phyloP scores from a whole-genome alignment of 2,329 filamentous ascomycete species.

The Sporothrix pallida region DNA sequence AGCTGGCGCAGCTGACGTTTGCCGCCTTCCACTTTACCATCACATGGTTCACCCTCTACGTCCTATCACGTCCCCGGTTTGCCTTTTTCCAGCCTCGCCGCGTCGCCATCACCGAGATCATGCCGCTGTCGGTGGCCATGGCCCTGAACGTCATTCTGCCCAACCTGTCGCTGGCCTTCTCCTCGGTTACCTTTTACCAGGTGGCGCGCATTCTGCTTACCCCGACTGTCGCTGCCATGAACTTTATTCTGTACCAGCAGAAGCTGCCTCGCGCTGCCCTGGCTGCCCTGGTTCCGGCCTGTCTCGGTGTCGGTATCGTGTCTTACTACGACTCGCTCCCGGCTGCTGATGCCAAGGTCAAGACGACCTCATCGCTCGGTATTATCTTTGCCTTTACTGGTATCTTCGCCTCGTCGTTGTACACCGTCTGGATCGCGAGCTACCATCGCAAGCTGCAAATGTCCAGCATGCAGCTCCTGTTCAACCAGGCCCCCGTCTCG shows the following conservation, averaged over 20 bases:
- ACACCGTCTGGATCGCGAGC: conserved; percentile 71
- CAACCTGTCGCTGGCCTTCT: conserved; percentile 71
- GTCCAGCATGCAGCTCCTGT: conserved; percentile 71
- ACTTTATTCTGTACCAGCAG: conserved; percentile 64
- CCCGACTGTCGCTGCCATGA: conserved; percentile 68
- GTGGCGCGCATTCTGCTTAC: conserved; percentile 71
- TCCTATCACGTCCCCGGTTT: conserved; percentile 63
- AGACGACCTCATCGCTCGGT: conserved; percentile 63
- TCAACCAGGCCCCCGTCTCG: conserved; percentile 70
- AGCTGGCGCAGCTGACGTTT: conserved; percentile 68
- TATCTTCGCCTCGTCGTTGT: conserved; percentile 69
- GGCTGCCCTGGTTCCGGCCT: conserved; percentile 64
- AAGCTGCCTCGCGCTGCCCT: conserved; percentile 61
- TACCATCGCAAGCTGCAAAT: conserved; percentile 70
- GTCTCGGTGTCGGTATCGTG: conserved; percentile 67
- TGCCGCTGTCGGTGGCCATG: conserved; percentile 71
- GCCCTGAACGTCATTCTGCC: conserved; percentile 71
- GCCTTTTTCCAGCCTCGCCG: conserved; percentile 64
- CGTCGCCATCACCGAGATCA: conserved; percentile 60
- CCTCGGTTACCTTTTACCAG: conserved; percentile 73
- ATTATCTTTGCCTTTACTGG: conserved; percentile 68
- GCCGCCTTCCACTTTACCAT: conserved; percentile 72
- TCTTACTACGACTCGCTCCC: conserved; percentile 71
- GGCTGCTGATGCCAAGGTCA: conserved; percentile 53
- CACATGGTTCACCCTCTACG: conserved; percentile 67